phyloP scores from a whole-genome alignment of 2,329 filamentous ascomycete genomes.

The Rhinocladiella similis region DNA sequence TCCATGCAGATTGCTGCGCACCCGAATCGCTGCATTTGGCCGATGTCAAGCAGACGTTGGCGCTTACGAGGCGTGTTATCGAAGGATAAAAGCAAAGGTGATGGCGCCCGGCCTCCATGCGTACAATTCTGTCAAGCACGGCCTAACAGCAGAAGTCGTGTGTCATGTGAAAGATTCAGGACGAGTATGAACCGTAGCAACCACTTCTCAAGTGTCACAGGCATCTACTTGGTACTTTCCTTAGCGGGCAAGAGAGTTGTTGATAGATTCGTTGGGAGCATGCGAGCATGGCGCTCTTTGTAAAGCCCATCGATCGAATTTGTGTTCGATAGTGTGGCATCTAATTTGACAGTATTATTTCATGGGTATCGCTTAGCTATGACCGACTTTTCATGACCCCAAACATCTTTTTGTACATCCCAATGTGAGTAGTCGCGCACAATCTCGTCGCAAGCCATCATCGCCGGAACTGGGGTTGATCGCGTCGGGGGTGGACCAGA shows the following conservation, averaged over 20 bases:
- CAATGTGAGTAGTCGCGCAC: background rate
- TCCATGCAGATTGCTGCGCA: no score
- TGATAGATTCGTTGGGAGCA: background rate
- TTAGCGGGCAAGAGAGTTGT: background rate
- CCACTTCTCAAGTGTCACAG: background rate
- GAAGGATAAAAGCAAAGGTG: no score
- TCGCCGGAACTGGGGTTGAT: conserved; percentile 14
- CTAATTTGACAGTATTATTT: conserved; percentile 7
- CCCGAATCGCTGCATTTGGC: no score
- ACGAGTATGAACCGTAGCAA: background rate
- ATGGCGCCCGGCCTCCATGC: no score
- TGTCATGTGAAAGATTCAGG: background rate
- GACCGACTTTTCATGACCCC: conserved; percentile 21
- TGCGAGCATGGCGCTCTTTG: background rate
- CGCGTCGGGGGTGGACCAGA: conserved; percentile 61
- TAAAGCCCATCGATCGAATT: background rate
- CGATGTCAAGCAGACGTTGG: no score
- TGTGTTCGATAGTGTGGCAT: background rate
- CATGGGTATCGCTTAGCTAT: conserved; percentile 23
- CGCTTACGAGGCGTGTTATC: no score
- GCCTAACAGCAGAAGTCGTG: no score
- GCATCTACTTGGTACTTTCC: no score
- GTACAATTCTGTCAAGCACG: no score
- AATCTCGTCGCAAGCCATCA: background rate
- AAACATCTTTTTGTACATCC: conserved; percentile 15